These are phyloP conservation scores for Sugiyamaella chiloensis DNA, from an alignment of 805 yeast species.

Conservation along the genomic window DNA sequence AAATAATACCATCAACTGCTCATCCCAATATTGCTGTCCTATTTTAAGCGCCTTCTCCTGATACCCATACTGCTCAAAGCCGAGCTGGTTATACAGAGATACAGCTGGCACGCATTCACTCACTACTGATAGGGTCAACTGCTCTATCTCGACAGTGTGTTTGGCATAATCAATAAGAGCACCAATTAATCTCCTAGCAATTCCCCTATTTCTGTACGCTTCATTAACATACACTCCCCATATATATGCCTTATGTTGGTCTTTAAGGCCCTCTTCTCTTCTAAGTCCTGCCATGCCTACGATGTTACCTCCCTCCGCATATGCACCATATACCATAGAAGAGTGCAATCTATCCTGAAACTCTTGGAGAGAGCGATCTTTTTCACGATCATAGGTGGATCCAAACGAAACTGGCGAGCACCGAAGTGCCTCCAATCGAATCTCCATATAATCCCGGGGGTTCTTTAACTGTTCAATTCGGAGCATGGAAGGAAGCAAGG, in stretches of 20 bases:
- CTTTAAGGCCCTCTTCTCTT: neutral
- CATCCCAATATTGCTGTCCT: neutral
- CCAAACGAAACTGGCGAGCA: neutral
- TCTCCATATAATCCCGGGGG: no score
- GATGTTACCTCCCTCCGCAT: neutral
- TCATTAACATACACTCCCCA: neutral
- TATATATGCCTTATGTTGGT: neutral
- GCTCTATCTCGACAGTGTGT: neutral
- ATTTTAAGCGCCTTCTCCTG: neutral
- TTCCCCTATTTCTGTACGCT: neutral
- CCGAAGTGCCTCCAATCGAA: neutral
- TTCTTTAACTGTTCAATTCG: no score
- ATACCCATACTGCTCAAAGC: neutral
- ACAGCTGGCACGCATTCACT: neutral
- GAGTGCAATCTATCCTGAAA: neutral
- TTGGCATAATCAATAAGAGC: neutral
- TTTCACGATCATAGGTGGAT: neutral
- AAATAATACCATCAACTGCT: neutral
- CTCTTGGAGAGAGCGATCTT: neutral
- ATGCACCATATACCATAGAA: neutral
- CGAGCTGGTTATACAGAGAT: neutral
- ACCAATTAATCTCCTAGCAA: neutral
- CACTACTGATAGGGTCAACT: neutral
- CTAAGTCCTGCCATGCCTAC: constrained; percentile 2
- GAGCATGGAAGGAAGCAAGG: no score